A percentile compares a stretch with the other conserved stretches of the same genome.
phyloP scores from a whole-genome alignment of 2,329 filamentous ascomycete genomes.

The Exophiala sideris region DNA sequence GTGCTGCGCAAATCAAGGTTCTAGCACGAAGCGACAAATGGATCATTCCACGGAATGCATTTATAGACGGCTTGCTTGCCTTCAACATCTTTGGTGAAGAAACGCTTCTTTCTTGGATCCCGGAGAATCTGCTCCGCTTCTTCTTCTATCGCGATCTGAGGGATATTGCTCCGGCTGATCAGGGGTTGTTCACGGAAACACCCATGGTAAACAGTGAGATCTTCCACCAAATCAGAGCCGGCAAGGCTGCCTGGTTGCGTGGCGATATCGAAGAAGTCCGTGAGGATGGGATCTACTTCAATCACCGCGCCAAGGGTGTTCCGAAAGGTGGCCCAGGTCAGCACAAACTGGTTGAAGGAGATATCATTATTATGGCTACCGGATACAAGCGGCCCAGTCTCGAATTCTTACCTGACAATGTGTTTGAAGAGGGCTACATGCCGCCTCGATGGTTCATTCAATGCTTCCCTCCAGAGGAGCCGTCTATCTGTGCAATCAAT shows the following conservation, averaged over 20 bases:
- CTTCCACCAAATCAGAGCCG: constrained; percentile 68
- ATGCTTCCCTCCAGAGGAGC: constrained; percentile 72
- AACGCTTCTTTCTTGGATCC: constrained; percentile 71
- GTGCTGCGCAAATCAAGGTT: constrained; percentile 67
- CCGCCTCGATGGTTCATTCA: constrained; percentile 89
- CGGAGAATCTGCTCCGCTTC: constrained; percentile 68
- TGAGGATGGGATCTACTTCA: constrained; percentile 65
- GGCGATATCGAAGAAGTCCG: constrained; percentile 71
- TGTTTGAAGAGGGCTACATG: constrained; percentile 68
- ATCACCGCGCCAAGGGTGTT: constrained; percentile 67
- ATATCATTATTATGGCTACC: constrained; percentile 79
- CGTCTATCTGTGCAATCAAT: constrained; percentile 75
- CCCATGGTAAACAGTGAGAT: constrained; percentile 85
- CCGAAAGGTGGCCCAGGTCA: constrained; percentile 71
- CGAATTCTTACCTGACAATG: constrained; percentile 68
- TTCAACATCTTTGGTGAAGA: constrained; percentile 78
- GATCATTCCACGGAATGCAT: constrained; percentile 77
- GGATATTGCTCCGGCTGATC: constrained; percentile 64
- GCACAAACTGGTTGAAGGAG: constrained; percentile 63
- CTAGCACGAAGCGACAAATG: constrained; percentile 78
- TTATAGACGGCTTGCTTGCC: constrained; percentile 70
- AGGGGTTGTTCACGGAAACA: constrained; percentile 77
- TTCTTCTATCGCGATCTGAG: constrained; percentile 81
- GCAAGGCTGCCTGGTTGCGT: constrained; percentile 73
- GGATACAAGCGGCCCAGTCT: constrained; percentile 73